Conservation (phyloP, 73 alveolate species). For the Tetrahymena thermophila region DNA sequence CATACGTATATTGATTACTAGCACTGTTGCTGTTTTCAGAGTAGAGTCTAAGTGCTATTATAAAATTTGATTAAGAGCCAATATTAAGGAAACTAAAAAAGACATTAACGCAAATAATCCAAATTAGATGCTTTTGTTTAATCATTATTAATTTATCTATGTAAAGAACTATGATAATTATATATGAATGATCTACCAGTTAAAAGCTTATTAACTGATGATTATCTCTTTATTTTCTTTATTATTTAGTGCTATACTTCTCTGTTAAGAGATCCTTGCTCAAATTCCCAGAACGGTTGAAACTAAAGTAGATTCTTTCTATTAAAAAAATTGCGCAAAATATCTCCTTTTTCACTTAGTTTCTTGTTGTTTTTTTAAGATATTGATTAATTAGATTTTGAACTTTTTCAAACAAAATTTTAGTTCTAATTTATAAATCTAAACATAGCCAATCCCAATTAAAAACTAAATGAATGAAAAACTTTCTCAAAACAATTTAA, state of each 20-base stretch:
- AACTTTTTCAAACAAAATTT: neutral
- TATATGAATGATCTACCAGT: neutral
- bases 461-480: too few species aligned
- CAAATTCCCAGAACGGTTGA: neutral
- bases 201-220: neutral
- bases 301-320: neutral
- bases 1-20: neutral
- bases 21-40: neutral
- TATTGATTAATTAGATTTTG: neutral
- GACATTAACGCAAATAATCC: neutral
- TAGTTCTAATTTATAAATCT: neutral
- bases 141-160: neutral
- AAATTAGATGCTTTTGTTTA: neutral
- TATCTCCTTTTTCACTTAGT: neutral
- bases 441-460: too few species aligned
- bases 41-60: neutral
- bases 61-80: neutral
- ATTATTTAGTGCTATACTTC: neutral
- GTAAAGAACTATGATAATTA: neutral
- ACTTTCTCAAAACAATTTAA: neutral
- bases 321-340: neutral
- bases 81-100: neutral
- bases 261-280: neutral
- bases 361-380: neutral
- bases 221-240: neutral